phyloP scores from a whole-genome alignment of 805 yeast species.

The Lipomyces chichibuensis region DNA sequence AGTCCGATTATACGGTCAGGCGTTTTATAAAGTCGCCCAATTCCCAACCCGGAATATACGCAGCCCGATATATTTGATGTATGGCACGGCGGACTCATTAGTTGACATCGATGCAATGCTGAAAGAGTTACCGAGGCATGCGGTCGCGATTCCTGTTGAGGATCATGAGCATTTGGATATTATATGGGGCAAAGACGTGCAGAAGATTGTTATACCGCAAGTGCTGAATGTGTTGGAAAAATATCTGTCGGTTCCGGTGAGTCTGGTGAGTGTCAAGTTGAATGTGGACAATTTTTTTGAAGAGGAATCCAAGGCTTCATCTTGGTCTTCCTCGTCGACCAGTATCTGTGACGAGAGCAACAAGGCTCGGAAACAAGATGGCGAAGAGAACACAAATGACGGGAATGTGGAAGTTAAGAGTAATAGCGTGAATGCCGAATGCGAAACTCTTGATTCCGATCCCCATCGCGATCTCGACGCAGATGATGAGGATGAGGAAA shows the following conservation, averaged over 20 bases:
- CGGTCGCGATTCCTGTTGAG: slow-evolving; percentile 56
- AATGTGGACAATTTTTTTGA: not conserved
- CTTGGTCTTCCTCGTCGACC: not conserved
- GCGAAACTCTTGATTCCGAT: not conserved
- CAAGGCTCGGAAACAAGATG: not conserved
- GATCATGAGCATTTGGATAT: slow-evolving; percentile 90
- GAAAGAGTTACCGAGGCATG: slow-evolving; percentile 60
- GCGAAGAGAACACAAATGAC: not conserved
- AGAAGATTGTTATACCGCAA: slow-evolving; percentile 48
- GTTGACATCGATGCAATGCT: slow-evolving; percentile 83
- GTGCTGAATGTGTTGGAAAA: slow-evolving; percentile 22
- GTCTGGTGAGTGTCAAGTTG: not conserved
- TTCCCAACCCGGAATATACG: slow-evolving; percentile 69
- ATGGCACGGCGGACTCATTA: slow-evolving; percentile 79
- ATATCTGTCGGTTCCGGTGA: not conserved
- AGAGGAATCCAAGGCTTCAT: not conserved
- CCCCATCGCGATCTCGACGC: not conserved
- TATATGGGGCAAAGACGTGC: slow-evolving; percentile 80
- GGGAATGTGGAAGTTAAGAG: not conserved
- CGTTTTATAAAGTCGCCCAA: slow-evolving; percentile 55
- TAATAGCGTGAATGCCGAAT: not conserved
- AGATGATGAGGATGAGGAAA: slow-evolving; percentile 6
- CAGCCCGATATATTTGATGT: slow-evolving; percentile 75
- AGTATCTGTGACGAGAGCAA: not conserved
- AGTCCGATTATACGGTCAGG: slow-evolving; percentile 42